Evolutionary conservation across 2,329 filamentous ascomycete genomes (phyloP), one percentile per base, ranked within the genome.

Genomic region (Scedosporium minutisporum): DNA sequence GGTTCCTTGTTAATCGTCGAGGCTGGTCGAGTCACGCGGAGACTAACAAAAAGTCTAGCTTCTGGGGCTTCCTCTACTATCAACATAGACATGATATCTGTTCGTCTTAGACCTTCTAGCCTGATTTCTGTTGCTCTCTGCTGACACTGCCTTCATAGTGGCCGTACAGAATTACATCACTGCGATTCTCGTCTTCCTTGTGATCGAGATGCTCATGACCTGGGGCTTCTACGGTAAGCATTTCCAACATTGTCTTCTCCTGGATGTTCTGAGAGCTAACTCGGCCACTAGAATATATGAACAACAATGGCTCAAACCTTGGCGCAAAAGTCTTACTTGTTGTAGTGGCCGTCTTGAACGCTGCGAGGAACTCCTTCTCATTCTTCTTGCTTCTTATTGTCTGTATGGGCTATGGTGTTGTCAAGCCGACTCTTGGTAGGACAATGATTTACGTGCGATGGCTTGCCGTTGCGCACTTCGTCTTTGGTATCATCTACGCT

Each of bases 81-180:
- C 92, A 97, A 74, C 91, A 99, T 74, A 85, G 93, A 64, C 86
- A 89, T 70, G 95, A 99, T 74, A 97, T 99, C 65, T 78, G 87
- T 90, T 76, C 77, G 86, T 73, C 62, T 25, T 21, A 23, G 7
- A 2, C 21, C 21, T 46, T 25, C 16, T 2, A 7, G 18, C 16
- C 9, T 18, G 38, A 29, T n/a, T 10, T 6, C 29, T 6, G 21
- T n/a, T 21, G 6, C 18, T n/a, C 18, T 29, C 10, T 46, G 53
- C 61, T 62, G 58, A 62, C 46, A 33, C 6, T 55, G 3, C 29
- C 29, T 9, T 29, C 62, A 6, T 65, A 90, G 87, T 99, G 71
- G 89, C 96, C 16, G 95, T 99, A 2, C 95, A 99, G 75, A 99
- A 99, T 74, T 99, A 99, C 75, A 97, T 99, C 69, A 99, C 95